These are phyloP conservation scores for Sporisorium exsertum DNA, from an alignment of 1,284 basidiomycete species.

Conservation along the genomic window DNA sequence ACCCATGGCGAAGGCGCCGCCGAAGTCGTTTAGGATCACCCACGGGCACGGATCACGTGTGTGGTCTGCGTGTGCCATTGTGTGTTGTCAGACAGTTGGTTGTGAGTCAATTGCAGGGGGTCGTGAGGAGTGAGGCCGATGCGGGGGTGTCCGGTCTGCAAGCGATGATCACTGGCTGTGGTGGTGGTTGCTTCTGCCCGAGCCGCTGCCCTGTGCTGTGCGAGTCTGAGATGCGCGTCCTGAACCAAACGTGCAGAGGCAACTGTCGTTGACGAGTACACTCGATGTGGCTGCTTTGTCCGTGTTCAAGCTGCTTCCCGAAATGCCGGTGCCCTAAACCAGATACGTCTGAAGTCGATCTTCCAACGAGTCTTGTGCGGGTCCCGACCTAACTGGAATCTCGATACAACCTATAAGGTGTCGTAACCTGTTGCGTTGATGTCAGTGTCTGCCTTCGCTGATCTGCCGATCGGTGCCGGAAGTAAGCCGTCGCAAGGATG, in stretches of 20 bases:
- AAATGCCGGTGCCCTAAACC: neutral
- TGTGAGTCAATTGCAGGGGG: too few species aligned
- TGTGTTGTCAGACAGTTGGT: too few species aligned
- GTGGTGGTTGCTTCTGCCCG: neutral
- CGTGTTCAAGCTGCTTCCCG: neutral
- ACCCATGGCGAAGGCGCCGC: slow-evolving; percentile 90
- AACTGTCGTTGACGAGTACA: neutral
- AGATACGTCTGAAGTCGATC: neutral
- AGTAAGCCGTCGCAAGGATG: neutral
- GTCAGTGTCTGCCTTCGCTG: neutral
- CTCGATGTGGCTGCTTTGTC: neutral
- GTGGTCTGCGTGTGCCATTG: slow-evolving; percentile 57
- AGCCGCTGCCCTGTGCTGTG: neutral
- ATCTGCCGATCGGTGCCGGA: neutral
- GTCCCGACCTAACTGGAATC: neutral
- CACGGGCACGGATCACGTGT: slow-evolving; percentile 77
- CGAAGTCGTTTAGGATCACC: slow-evolving; percentile 98
- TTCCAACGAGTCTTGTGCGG: neutral
- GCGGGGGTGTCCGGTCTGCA: too few species aligned
- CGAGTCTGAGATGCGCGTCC: neutral
- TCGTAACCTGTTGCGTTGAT: neutral
- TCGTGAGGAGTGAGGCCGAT: too few species aligned
- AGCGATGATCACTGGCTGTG: neutral
- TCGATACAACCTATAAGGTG: neutral
- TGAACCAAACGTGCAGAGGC: too few species aligned